Evolutionary conservation across 257 asterid genomes (phyloP), one percentile per base, ranked within the genome.

Genomic region (Coffea canephora): DNA sequence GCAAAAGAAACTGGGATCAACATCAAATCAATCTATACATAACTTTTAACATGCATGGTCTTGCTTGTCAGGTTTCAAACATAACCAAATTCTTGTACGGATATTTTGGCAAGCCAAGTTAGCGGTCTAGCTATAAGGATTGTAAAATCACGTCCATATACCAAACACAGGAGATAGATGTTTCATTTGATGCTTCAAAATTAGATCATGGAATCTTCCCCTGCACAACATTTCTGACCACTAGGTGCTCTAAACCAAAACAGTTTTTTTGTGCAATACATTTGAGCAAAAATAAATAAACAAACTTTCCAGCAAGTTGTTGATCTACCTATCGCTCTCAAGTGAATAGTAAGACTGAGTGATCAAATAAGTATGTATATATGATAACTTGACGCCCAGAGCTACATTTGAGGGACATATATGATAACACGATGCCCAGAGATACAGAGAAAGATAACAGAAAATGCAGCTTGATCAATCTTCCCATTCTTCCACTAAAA

Each of bases 1-100:
- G 52, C 67, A 59, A 59, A 52, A 83, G 27, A 62, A 66, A 57
- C n/a, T 43, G 16, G 65, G 46, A 65, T 54, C 41, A 54, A 77
- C 23, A 27, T 31, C 45, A 6, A 18, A 3, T 39, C 23, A 55
- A 54, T 11, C 39, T 68, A 27, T 23, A n/a, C 15, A 50, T 70
- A 25, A 25, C 55, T 67, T 9, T 19, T 52, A 71, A 67, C 50
- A 6, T 67, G 25, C 54, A 52, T 67, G 54, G 39, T 23, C 62
- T 18, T 64, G 48, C 72, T 45, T 36, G 23, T 13, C 61, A 64
- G 45, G 8, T 27, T 68, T 67, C 71, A 67, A 31, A 67, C 13
- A 6, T 41, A 14, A 19, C n/a, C n/a, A 54, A 4, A 39, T 41
- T 23, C 15, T 68, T 4, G n/a, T 7, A 68, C 13, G 5, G 18